A percentile compares a stretch with the other conserved stretches of the same genome.
Conservation (phyloP, 805 yeast genomes). For the Saccharomycopsis lassenensis region DNA sequence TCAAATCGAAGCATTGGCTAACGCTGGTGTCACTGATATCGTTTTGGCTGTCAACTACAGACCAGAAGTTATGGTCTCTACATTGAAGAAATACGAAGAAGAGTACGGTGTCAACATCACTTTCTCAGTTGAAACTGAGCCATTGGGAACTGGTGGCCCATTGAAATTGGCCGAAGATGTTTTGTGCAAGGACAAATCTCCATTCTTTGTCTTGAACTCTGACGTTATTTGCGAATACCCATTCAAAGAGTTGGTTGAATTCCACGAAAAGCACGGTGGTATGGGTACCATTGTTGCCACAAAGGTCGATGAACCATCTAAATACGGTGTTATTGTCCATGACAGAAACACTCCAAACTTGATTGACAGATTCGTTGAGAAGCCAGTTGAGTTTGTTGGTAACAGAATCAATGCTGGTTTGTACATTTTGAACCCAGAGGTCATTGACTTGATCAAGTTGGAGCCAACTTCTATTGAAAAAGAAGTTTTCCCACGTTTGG, state of each 20-base stretch:
- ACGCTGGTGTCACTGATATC: conserved; percentile 97
- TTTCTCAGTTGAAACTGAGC: conserved; percentile 98
- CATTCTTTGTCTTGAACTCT: conserved; percentile 95
- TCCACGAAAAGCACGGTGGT: conserved; percentile 95
- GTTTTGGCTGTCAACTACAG: conserved; percentile 98
- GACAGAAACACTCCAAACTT: conserved; percentile 91
- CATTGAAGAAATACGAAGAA: conserved; percentile 87
- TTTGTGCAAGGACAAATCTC: conserved; percentile 87
- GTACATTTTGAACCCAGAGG: conserved; percentile 95
- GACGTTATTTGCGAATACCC: conserved; percentile 99
- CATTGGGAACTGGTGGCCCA: conserved; percentile 99
- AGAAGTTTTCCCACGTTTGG: conserved; percentile 97
- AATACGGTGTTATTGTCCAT: conserved; percentile 98
- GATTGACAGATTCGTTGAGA: conserved; percentile 98
- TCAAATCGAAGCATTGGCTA: conserved; percentile 95
- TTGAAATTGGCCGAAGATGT: conserved; percentile 92
- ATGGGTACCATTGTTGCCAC: conserved; percentile 98
- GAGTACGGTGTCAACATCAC: conserved; percentile 92
- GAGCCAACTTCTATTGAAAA: conserved; percentile 99
- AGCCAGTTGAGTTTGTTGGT: conserved; percentile 98
- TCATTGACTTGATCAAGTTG: conserved; percentile 91
- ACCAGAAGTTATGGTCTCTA: conserved; percentile 97
- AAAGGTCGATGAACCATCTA: conserved; percentile 98
- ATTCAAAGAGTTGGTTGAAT: conserved; percentile 78
- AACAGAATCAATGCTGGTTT: conserved; percentile 99